A percentile compares a stretch with the other conserved stretches of the same genome.
These are phyloP conservation scores for Trypanosoma mega DNA, from an alignment of 208 protist species.

Conservation along the genomic window DNA sequence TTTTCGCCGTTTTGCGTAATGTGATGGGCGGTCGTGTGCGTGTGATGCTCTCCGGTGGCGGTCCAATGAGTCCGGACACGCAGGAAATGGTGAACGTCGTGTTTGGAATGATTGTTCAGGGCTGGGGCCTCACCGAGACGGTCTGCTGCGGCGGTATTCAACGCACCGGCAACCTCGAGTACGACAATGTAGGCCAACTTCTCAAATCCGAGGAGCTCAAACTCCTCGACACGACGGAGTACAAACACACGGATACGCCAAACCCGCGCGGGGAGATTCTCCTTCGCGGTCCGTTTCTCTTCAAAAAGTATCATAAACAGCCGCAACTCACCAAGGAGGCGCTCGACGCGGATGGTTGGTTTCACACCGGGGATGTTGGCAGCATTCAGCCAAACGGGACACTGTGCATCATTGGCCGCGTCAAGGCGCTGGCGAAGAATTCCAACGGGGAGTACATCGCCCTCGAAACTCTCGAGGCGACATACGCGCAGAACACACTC, in stretches of 20 bases:
- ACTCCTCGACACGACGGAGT: conserved; percentile 86
- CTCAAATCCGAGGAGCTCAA: conserved; percentile 84
- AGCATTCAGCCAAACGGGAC: conserved; percentile 50
- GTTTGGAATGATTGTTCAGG: conserved; percentile 81
- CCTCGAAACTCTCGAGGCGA: conserved; percentile 75
- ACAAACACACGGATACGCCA: conserved; percentile 72
- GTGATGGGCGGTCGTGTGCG: conserved; percentile 74
- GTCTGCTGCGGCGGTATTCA: conserved; percentile 61
- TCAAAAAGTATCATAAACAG: conserved; percentile 91
- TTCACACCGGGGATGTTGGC: conserved; percentile 89
- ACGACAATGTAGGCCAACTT: conserved; percentile 66
- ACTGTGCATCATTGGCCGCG: conserved; percentile 79
- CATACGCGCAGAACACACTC: conserved; percentile 64
- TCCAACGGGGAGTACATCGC: conserved; percentile 91
- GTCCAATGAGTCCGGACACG: conserved; percentile 60
- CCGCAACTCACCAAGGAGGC: conserved; percentile 76
- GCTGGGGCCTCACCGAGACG: conserved; percentile 90
- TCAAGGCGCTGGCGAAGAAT: conserved; percentile 92
- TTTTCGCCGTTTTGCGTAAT: conserved; percentile 54
- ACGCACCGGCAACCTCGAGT: conserved; percentile 57
- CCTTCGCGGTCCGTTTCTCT: conserved; percentile 70
- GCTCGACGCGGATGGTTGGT: conserved; percentile 79
- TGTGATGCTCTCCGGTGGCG: conserved; percentile 80
- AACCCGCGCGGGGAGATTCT: conserved; percentile 77
- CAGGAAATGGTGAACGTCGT: conserved; percentile 86